Percentiles rank a stretch among this genome's conserved stretches.
phyloP scores from a whole-genome alignment of 1,284 basidiomycete genomes.

The Cryptococcus deneoformans region DNA sequence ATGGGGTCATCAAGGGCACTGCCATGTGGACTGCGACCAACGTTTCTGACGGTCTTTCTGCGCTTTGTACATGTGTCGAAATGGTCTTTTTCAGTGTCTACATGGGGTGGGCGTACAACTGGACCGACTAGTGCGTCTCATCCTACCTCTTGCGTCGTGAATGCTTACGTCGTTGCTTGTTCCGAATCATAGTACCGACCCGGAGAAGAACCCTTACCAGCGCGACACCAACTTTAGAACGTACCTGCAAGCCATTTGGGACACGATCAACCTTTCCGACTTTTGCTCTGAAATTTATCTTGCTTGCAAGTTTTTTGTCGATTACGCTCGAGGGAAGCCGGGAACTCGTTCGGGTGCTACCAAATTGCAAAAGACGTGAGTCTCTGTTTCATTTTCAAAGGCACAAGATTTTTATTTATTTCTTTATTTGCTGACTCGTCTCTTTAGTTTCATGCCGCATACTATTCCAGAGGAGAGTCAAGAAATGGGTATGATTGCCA shows the following conservation, averaged over 20 bases:
- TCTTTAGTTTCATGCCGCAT: conserved; percentile 12
- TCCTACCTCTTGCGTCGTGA: neutral
- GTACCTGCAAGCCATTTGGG: conserved; percentile 58
- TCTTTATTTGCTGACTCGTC: no score
- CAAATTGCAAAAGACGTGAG: conserved; percentile 12
- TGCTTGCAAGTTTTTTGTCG: conserved; percentile 61
- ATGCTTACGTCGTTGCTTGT: neutral
- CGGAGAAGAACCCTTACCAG: conserved; percentile 9
- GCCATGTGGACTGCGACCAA: conserved; percentile 62
- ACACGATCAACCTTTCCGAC: conserved; percentile 74
- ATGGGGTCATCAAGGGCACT: conserved; percentile 56
- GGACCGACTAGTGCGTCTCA: conserved; percentile 59
- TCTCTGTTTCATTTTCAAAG: no score
- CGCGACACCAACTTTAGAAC: conserved; percentile 21
- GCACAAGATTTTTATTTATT: no score
- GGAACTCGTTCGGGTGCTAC: conserved; percentile 46
- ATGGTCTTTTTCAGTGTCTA: conserved; percentile 79
- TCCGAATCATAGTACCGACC: conserved; percentile 17
- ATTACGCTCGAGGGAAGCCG: conserved; percentile 52
- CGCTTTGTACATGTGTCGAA: conserved; percentile 78
- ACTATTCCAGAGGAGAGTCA: conserved; percentile 5
- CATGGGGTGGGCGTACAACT: conserved; percentile 75
- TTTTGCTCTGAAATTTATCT: conserved; percentile 62
- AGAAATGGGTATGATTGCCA: conserved; percentile 1
- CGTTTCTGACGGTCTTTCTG: conserved; percentile 74